phyloP scores from a whole-genome alignment of 2,329 filamentous ascomycete species.

The Cladosporium phlei region DNA sequence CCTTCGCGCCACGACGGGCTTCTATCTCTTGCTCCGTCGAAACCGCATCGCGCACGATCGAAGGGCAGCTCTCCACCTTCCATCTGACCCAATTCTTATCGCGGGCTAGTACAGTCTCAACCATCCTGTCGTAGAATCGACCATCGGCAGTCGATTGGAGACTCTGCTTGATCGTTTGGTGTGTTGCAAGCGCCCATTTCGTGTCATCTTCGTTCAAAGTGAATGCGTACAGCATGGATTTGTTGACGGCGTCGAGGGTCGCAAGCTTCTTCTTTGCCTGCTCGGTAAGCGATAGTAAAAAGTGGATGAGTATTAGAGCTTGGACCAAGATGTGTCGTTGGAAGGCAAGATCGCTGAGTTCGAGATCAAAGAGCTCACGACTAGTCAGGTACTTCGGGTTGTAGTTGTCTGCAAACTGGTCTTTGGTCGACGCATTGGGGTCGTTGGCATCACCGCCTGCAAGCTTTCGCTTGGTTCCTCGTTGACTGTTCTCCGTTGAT shows the following conservation, averaged over 20 bases:
- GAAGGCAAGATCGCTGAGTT: slow-evolving; percentile 94
- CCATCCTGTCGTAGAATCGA: slow-evolving; percentile 91
- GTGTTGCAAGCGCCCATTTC: slow-evolving; percentile 76
- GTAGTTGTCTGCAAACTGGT: slow-evolving; percentile 65
- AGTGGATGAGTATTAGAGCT: slow-evolving; percentile 89
- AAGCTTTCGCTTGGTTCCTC: slow-evolving; percentile 65
- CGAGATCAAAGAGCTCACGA: slow-evolving; percentile 88
- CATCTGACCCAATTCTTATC: slow-evolving; percentile 99
- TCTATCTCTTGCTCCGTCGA: slow-evolving; percentile 63
- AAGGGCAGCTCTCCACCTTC: slow-evolving; percentile 91
- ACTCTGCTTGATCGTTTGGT: slow-evolving; percentile 73
- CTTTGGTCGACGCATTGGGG: slow-evolving; percentile 9
- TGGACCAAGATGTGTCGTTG: slow-evolving; percentile 92
- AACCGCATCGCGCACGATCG: slow-evolving; percentile 73
- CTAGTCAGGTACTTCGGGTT: slow-evolving; percentile 99
- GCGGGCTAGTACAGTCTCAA: slow-evolving; percentile 88
- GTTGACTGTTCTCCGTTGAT: slow-evolving; percentile 59
- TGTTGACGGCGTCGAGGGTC: slow-evolving; percentile 62
- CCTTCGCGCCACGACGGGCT: slow-evolving; percentile 62
- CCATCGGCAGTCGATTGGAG: slow-evolving; percentile 66
- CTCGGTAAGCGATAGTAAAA: slow-evolving; percentile 82
- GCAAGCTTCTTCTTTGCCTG: slow-evolving; percentile 75
- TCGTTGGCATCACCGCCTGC: slow-evolving; percentile 15
- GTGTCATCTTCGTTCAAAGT: slow-evolving; percentile 77
- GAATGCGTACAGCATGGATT: slow-evolving; percentile 79